Evolutionary conservation across 805 yeast genomes (phyloP).

Genomic region (Saccharomyces eubayanus): DNA sequence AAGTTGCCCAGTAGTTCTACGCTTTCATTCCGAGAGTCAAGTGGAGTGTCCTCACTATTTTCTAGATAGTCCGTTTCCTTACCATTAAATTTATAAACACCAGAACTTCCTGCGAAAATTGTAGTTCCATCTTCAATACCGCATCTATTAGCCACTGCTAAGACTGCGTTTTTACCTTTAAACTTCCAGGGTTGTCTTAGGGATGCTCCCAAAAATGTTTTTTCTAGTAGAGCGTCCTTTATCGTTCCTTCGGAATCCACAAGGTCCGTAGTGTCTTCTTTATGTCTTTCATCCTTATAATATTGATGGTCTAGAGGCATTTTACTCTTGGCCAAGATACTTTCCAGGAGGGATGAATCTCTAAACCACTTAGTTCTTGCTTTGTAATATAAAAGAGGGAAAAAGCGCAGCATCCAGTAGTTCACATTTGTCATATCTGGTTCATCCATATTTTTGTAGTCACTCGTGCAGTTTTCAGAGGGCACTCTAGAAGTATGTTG

Average conservation of each 20-base stretch:
- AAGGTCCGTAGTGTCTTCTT: background rate
- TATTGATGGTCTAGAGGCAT: background rate
- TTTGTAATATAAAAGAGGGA: conserved; percentile 46
- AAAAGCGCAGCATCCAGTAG: conserved; percentile 69
- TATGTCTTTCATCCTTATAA: background rate
- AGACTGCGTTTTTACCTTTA: conserved; percentile 25
- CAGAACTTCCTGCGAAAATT: conserved; percentile 60
- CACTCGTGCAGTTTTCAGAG: conserved; percentile 1
- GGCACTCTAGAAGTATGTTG: background rate
- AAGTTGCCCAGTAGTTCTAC: conserved; percentile 48
- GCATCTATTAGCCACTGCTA: conserved; percentile 59
- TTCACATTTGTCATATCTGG: conserved; percentile 47
- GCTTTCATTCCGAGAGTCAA: conserved; percentile 40
- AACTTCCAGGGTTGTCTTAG: conserved; percentile 21
- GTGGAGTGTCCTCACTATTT: conserved; percentile 18
- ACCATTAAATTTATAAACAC: conserved; percentile 48
- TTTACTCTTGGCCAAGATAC: background rate
- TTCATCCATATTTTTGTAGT: conserved; percentile 24
- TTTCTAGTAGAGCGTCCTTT: conserved; percentile 1
- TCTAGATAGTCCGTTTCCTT: conserved; percentile 8
- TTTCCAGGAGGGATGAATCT: background rate
- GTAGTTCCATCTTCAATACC: conserved; percentile 61
- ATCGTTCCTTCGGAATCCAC: conserved; percentile 8
- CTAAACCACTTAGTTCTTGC: conserved; percentile 16
- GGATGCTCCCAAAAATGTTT: conserved; percentile 20